Evolutionary conservation across 2,329 filamentous ascomycete species (phyloP).

Genomic region (Hymenoscyphus occultus): DNA sequence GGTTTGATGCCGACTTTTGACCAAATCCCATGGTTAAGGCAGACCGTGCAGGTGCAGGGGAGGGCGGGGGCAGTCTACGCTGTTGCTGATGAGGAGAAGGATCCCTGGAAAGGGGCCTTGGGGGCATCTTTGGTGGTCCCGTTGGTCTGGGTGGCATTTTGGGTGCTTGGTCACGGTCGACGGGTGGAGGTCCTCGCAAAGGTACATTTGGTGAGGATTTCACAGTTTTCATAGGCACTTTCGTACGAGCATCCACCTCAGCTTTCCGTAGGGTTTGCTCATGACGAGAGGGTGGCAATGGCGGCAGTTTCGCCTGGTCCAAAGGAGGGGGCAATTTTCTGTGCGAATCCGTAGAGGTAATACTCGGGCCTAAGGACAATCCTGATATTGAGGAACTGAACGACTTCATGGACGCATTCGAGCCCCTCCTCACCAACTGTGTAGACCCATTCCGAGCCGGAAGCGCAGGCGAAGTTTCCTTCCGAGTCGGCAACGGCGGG

Average conservation of each 20-base stretch:
- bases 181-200: conserved; percentile 22
- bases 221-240: conserved; percentile 38
- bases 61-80: conserved; percentile 28
- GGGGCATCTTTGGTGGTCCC: conserved; percentile 51
- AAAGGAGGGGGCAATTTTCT: conserved; percentile 55
- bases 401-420: conserved; percentile 57
- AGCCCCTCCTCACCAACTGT: conserved; percentile 46
- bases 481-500: conserved; percentile 23
- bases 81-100: conserved; percentile 25
- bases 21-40: conserved; percentile 30
- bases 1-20: conserved; percentile 27
- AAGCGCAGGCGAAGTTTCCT: conserved; percentile 26
- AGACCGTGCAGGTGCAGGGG: conserved; percentile 16
- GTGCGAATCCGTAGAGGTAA: conserved; percentile 42
- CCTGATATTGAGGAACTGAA: conserved; percentile 53
- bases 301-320: conserved; percentile 55
- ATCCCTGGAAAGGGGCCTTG: conserved; percentile 39
- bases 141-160: conserved; percentile 32
- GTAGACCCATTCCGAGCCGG: conserved; percentile 36
- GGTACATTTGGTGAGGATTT: conserved; percentile 41
- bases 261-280: conserved; percentile 48
- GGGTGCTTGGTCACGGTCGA: conserved; percentile 28
- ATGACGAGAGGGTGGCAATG: conserved; percentile 53
- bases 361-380: conserved; percentile 47
- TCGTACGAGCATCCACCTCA: conserved; percentile 41